phyloP scores from a whole-genome alignment of 2,329 filamentous ascomycete genomes.

The Metarhizium rileyi region DNA sequence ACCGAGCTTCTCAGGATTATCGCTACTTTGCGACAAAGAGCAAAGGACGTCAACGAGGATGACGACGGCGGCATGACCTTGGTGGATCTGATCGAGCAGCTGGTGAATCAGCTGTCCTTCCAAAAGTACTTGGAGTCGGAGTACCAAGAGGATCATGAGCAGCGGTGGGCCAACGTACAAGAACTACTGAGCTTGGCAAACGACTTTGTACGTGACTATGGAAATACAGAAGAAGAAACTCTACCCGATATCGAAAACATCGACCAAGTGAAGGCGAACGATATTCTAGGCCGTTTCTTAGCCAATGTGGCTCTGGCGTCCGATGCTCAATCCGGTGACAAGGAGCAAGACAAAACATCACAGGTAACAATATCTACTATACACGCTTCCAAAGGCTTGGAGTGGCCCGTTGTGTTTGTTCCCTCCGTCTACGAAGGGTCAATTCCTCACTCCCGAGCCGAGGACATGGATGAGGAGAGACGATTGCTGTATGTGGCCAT shows the following conservation, averaged over 20 bases:
- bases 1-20: conserved; percentile 39
- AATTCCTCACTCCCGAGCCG: conserved; percentile 79
- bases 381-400: conserved; percentile 88
- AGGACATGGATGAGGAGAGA: conserved; percentile 80
- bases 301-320: conserved; percentile 82
- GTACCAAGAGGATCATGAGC: conserved; percentile 65
- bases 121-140: conserved; percentile 63
- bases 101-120: conserved; percentile 59
- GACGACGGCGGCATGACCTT: conserved; percentile 24
- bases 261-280: conserved; percentile 56
- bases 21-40: conserved; percentile 19
- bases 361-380: conserved; percentile 91
- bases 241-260: conserved; percentile 62
- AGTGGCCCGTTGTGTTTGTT: conserved; percentile 94
- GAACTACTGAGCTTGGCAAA: conserved; percentile 74
- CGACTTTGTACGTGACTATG: conserved; percentile 50
- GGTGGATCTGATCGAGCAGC: conserved; percentile 38
- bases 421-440: conserved; percentile 83
- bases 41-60: conserved; percentile 16
- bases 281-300: conserved; percentile 65
- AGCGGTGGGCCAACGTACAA: conserved; percentile 79
- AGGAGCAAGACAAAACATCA: conserved; percentile 43
- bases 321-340: conserved; percentile 58
- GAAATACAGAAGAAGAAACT: conserved; percentile 38
- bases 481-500: conserved; percentile 90